Conservation (phyloP, 306 rosid genomes). For the Dalbergia cochinchinensis region DNA sequence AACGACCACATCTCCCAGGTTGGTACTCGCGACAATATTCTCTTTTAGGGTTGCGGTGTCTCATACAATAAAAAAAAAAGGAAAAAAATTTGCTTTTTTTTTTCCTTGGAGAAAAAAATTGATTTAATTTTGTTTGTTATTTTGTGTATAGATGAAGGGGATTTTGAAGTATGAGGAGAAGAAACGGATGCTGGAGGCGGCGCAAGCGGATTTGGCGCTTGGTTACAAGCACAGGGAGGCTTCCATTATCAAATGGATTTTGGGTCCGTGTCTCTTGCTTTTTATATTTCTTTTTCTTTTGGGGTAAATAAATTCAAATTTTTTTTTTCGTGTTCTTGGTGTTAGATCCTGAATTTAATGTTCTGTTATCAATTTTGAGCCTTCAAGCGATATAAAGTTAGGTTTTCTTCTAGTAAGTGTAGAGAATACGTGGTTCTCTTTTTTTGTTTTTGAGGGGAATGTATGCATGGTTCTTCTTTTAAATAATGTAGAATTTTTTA, state of each 20-base stretch:
- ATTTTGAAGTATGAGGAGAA: slow-evolving; percentile 56
- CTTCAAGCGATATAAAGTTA: not conserved
- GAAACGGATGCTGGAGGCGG: slow-evolving; percentile 54
- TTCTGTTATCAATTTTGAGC: slow-evolving; percentile 9
- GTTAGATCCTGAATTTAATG: slow-evolving; percentile 18
- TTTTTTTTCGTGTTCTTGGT: slow-evolving; percentile 17
- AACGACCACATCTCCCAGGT: slow-evolving; percentile 66
- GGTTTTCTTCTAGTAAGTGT: too few relatives aligned
- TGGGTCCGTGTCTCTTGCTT: slow-evolving; percentile 63
- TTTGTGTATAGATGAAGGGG: slow-evolving; percentile 59
- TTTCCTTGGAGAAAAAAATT: not conserved
- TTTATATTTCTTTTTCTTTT: not conserved
- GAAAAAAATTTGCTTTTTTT: not conserved
- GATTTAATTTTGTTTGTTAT: not conserved
- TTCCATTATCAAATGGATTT: slow-evolving; percentile 48
- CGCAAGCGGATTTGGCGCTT: slow-evolving; percentile 57
- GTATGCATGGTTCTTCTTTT: not conserved
- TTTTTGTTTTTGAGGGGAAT: not conserved
- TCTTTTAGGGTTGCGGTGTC: slow-evolving; percentile 47
- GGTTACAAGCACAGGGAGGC: slow-evolving; percentile 67
- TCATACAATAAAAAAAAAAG: not conserved
- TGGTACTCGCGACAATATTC: slow-evolving; percentile 47
- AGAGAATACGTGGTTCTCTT: too few relatives aligned
- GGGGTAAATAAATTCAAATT: not conserved
- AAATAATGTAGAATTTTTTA: not conserved